Percentiles rank a stretch among this genome's conserved stretches.
Evolutionary conservation across 306 rosid genomes (phyloP).

Genomic region (Begonia peltatifolia): DNA sequence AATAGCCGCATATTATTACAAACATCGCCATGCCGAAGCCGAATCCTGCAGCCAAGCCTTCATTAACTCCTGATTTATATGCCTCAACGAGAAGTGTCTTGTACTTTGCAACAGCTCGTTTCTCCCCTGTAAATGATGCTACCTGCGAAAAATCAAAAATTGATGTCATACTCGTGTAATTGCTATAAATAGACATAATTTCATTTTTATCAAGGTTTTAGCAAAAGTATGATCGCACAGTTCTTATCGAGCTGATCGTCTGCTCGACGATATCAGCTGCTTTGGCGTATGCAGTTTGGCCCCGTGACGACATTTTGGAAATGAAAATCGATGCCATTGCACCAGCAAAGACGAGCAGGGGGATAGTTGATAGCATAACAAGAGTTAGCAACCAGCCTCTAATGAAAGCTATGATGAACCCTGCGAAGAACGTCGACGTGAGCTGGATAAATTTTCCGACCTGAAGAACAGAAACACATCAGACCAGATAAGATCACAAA

Average conservation of each 20-base stretch:
- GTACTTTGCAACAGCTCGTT: constrained; percentile 10
- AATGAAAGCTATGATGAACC: constrained; percentile 14
- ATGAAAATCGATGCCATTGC: not conserved
- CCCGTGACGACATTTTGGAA: constrained; percentile 8
- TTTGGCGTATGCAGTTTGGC: constrained; percentile 11
- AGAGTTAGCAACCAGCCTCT: constrained; percentile 18
- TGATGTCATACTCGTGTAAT: no score
- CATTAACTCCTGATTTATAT: constrained; percentile 10
- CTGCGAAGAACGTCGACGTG: constrained; percentile 11
- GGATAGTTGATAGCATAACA: constrained; percentile 10
- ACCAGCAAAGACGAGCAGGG: constrained; percentile 9
- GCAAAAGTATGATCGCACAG: constrained; percentile 3
- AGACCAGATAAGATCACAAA: not conserved
- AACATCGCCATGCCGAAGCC: constrained; percentile 6
- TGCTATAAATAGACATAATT: no score
- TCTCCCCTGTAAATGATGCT: constrained; percentile 23
- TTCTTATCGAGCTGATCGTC: constrained; percentile 19
- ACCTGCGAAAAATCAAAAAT: not conserved
- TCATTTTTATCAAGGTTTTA: no score
- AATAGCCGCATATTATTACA: constrained; percentile 3
- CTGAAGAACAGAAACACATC: constrained; percentile 1
- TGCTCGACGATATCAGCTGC: constrained; percentile 22
- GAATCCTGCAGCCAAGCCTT: constrained; percentile 13
- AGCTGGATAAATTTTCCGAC: constrained; percentile 19
- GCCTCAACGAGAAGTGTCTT: constrained; percentile 1